phyloP scores from a whole-genome alignment of 2,329 filamentous ascomycete genomes.

The Ophiostoma novo-ulmi region DNA sequence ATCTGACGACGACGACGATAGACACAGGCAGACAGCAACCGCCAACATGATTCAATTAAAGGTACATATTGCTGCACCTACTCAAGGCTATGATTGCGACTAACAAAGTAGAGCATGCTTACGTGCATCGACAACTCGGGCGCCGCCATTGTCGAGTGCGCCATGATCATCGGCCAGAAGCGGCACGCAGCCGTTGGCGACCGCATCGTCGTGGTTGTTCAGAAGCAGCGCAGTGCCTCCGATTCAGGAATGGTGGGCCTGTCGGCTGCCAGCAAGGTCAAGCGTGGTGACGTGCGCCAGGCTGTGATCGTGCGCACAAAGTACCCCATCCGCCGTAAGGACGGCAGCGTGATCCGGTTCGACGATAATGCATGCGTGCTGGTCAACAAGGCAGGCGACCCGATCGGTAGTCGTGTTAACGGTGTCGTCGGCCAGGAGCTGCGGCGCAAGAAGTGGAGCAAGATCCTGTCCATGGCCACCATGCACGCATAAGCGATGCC shows the following conservation, averaged over 20 bases:
- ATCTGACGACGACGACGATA: conserved; percentile 1
- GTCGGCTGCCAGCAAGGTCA: conserved; percentile 82
- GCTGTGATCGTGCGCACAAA: conserved; percentile 88
- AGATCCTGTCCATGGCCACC: conserved; percentile 92
- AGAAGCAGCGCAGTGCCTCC: conserved; percentile 82
- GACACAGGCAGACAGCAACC: conserved; percentile 24
- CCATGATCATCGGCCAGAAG: conserved; percentile 87
- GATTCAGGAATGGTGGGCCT: conserved; percentile 67
- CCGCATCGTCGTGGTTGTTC: conserved; percentile 93
- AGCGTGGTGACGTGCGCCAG: conserved; percentile 92
- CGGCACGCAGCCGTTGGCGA: conserved; percentile 85
- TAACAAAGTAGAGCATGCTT: conserved; percentile 68
- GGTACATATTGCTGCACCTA: conserved; percentile 40
- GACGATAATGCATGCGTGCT: conserved; percentile 98
- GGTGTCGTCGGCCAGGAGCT: conserved; percentile 87
- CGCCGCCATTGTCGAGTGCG: conserved; percentile 94
- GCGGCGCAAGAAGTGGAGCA: conserved; percentile 92
- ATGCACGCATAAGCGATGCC: conserved; percentile 46
- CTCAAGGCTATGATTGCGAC: neutral
- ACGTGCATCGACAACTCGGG: conserved; percentile 99
- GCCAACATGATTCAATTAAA: conserved; percentile 87
- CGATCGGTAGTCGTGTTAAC: conserved; percentile 86
- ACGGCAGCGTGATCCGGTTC: conserved; percentile 87
- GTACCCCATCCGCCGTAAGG: conserved; percentile 79
- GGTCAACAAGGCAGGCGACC: conserved; percentile 94